phyloP scores from a whole-genome alignment of 352 stramenopile genomes.

The Pythium aquatile region DNA sequence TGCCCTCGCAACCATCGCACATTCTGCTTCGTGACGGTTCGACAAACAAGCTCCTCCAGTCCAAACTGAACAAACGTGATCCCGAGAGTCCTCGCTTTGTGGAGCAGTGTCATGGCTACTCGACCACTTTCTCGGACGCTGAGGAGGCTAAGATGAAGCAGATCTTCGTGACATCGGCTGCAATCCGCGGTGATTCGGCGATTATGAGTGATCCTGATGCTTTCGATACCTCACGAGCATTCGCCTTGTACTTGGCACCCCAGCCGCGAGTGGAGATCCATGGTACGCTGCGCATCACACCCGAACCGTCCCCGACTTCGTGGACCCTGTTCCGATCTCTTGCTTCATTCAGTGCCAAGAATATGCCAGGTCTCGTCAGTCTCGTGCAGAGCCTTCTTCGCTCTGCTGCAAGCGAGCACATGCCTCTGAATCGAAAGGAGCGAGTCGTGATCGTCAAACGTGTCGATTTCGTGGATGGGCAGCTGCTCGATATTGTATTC shows the following conservation, averaged over 20 bases:
- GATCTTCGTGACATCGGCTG: constrained; percentile 28
- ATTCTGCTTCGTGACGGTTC: constrained; percentile 44
- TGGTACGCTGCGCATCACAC: constrained; percentile 33
- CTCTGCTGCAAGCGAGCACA: constrained; percentile 29
- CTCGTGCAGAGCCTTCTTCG: constrained; percentile 47
- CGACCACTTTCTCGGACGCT: constrained; percentile 23
- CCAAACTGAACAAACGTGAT: constrained; percentile 31
- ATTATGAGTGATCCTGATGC: neutral
- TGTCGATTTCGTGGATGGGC: constrained; percentile 25
- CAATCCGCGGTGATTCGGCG: constrained; percentile 9
- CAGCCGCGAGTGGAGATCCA: constrained; percentile 42
- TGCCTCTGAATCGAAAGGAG: constrained; percentile 44
- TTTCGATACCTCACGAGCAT: constrained; percentile 40
- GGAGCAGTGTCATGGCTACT: constrained; percentile 60
- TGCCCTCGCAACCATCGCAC: constrained; percentile 29
- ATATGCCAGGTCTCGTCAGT: neutral
- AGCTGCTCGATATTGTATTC: constrained; percentile 35
- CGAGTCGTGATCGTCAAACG: constrained; percentile 38
- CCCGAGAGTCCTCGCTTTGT: constrained; percentile 46
- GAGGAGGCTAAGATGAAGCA: constrained; percentile 36
- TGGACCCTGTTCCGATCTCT: constrained; percentile 37
- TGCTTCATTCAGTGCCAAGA: constrained; percentile 2
- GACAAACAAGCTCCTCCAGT: constrained; percentile 40
- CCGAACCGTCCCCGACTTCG: constrained; percentile 21
- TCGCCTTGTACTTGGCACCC: constrained; percentile 50